Conservation (phyloP, 2,329 filamentous ascomycete genomes). For the Fusarium circinatum region DNA sequence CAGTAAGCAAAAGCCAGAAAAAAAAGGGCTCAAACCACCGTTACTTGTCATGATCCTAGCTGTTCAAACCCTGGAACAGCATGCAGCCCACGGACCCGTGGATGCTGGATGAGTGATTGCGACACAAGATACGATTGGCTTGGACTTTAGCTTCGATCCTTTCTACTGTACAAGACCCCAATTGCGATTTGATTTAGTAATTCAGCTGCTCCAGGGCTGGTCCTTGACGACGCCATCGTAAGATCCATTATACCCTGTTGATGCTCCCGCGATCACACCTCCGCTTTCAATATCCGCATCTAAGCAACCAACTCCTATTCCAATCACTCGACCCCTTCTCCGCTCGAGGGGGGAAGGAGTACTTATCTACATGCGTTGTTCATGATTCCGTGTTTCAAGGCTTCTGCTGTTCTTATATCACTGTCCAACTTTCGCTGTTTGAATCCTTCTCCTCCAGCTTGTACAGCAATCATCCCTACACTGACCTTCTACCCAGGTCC, state of each 20-base stretch:
- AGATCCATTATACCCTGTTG: slow-evolving; percentile 17
- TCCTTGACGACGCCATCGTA: slow-evolving; percentile 33
- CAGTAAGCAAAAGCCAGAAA: background rate
- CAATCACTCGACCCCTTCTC: background rate
- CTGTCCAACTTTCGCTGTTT: slow-evolving; percentile 2
- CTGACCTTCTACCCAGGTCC: slow-evolving; percentile 11
- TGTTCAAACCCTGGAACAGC: background rate
- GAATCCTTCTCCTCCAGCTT: background rate
- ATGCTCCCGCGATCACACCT: slow-evolving; percentile 33
- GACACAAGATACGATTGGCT: slow-evolving; percentile 18
- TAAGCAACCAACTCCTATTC: slow-evolving; percentile 16
- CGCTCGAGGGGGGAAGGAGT: background rate
- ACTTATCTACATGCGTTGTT: background rate
- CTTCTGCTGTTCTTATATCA: background rate
- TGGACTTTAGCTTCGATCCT: slow-evolving; percentile 5
- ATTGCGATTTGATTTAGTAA: background rate
- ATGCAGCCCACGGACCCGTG: slow-evolving; percentile 9
- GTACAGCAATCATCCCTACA: background rate
- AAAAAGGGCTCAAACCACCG: background rate
- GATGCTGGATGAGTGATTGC: background rate
- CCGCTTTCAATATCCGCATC: slow-evolving; percentile 1
- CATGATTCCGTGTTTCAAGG: background rate
- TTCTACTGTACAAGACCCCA: background rate
- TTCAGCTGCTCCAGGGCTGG: slow-evolving; percentile 15
- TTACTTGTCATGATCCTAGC: slow-evolving; percentile 23